These are phyloP conservation scores for Wickerhamiella dianesei DNA, from an alignment of 805 yeast species.

Conservation along the genomic window DNA sequence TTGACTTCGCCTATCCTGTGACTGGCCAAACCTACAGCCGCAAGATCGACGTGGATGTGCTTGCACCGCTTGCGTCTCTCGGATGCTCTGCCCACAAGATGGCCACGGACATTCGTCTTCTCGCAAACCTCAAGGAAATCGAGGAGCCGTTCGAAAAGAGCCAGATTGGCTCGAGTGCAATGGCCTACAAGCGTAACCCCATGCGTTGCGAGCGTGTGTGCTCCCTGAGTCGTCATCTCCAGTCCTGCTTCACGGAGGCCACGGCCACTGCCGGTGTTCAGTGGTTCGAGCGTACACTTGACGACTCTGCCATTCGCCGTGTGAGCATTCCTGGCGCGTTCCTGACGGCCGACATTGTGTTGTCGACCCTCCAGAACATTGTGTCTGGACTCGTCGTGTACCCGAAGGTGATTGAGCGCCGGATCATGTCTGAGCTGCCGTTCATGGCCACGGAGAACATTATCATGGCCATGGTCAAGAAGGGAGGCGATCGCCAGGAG, in stretches of 20 bases:
- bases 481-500: conserved; percentile 95
- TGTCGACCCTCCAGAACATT: conserved; percentile 80
- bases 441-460: conserved; percentile 99
- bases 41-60: conserved; percentile 89
- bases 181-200: conserved; percentile 99
- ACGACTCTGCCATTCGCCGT: conserved; percentile 96
- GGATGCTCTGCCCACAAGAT: conserved; percentile 96
- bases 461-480: conserved; percentile 99
- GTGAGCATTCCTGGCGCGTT: conserved; percentile 94
- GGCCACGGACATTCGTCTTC: conserved; percentile 90
- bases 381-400: conserved; percentile 93
- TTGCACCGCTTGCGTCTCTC: conserved; percentile 83
- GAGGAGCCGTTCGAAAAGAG: conserved; percentile 98
- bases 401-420: conserved; percentile 96
- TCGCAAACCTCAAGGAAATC: conserved; percentile 92
- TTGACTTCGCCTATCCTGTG: conserved; percentile 89
- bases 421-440: conserved; percentile 88
- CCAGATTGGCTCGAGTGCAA: conserved; percentile 96
- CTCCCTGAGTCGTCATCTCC: conserved; percentile 92
- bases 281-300: conserved; percentile 98
- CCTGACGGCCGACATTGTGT: conserved; percentile 84
- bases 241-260: conserved; percentile 82
- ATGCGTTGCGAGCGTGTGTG: conserved; percentile 99
- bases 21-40: conserved; percentile 99
- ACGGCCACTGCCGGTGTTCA: conserved; percentile 95